A percentile compares a stretch with the other conserved stretches of the same genome.
Evolutionary conservation across 176 grass and related monocot genomes (phyloP).

Genomic region (Leersia perrieri): DNA sequence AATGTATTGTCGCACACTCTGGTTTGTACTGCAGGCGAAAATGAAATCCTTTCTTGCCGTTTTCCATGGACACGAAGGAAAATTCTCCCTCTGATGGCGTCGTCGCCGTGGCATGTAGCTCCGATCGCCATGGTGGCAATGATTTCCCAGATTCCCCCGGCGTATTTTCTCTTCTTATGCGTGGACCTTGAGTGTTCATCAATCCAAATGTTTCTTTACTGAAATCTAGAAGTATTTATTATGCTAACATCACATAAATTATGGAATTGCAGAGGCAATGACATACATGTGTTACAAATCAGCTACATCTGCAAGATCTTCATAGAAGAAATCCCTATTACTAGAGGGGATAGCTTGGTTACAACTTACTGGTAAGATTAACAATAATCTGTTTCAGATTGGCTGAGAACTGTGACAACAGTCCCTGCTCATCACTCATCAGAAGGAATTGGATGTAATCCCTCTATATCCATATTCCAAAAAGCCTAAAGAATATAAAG

Average conservation of each 20-base stretch:
- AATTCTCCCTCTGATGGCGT: conserved; percentile 23
- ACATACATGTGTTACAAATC: neutral
- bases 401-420: neutral
- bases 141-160: conserved; percentile 9
- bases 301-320: neutral
- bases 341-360: neutral
- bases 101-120: conserved; percentile 16
- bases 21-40: neutral
- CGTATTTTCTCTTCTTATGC: neutral
- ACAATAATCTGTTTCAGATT: neutral
- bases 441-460: neutral
- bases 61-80: conserved; percentile 2
- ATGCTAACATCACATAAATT: conserved; percentile 3
- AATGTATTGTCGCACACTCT: neutral
- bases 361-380: neutral
- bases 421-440: neutral
- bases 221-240: conserved; percentile 21
- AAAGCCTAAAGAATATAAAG: neutral
- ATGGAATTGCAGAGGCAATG: neutral
- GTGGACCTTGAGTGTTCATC: conserved; percentile 3
- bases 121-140: neutral
- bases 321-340: neutral
- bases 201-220: too few relatives aligned
- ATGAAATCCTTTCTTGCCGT: neutral
- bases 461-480: neutral